Conservation (phyloP, 2,329 filamentous ascomycete genomes). For the Aureobasidium sp. region DNA sequence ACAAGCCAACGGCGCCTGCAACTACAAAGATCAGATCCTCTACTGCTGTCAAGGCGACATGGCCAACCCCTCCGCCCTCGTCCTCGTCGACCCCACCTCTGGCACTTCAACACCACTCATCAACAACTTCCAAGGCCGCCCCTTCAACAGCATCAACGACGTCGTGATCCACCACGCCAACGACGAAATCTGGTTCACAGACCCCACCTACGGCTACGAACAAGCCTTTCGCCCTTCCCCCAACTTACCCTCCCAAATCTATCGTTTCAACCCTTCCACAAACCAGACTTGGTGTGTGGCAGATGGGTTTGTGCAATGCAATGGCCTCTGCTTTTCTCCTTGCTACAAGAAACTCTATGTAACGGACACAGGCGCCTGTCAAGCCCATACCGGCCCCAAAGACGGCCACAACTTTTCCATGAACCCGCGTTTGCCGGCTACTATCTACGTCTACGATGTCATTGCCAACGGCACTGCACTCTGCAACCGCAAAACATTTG, state of each 20-base stretch:
- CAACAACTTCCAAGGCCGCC: slow-evolving; percentile 54
- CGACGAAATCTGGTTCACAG: slow-evolving; percentile 59
- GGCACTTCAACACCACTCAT: slow-evolving; percentile 31
- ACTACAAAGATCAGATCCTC: slow-evolving; percentile 20
- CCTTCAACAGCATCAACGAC: slow-evolving; percentile 55
- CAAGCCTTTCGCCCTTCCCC: slow-evolving; percentile 52
- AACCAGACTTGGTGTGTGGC: slow-evolving; percentile 50
- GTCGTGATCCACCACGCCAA: slow-evolving; percentile 45
- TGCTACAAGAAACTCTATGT: slow-evolving; percentile 48
- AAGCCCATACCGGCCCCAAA: slow-evolving; percentile 22
- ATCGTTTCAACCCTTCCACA: slow-evolving; percentile 46
- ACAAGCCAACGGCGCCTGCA: slow-evolving; percentile 21
- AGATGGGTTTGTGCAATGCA: slow-evolving; percentile 50
- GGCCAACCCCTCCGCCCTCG: slow-evolving; percentile 17
- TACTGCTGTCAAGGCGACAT: slow-evolving; percentile 20
- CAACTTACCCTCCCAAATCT: slow-evolving; percentile 51
- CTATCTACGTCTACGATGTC: slow-evolving; percentile 33
- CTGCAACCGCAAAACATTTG: slow-evolving; percentile 40
- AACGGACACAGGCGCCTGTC: slow-evolving; percentile 49
- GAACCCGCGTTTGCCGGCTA: slow-evolving; percentile 31
- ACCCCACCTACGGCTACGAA: slow-evolving; percentile 52
- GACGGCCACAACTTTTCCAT: slow-evolving; percentile 20
- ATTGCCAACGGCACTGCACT: slow-evolving; percentile 24
- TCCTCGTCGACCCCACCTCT: slow-evolving; percentile 17
- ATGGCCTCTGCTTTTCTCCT: slow-evolving; percentile 53